Evolutionary conservation across 2,329 filamentous ascomycete genomes (phyloP), one percentile per base, ranked within the genome.

Genomic region (Orbilia brochopaga): DNA sequence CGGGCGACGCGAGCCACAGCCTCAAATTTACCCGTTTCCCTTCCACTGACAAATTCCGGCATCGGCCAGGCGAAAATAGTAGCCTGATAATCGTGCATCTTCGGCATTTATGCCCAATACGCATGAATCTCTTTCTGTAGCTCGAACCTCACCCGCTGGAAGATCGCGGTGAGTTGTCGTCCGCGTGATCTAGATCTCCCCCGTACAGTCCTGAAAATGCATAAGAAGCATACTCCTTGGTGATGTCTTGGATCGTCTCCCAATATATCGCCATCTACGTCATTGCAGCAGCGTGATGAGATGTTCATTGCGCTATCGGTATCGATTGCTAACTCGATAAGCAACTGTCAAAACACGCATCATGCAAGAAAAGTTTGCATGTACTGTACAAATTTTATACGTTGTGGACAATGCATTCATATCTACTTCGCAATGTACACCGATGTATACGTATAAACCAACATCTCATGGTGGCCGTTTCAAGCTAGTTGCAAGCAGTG

Each of bases 231-330:
- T n/a, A n/a, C n/a, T 32, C 3, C 27, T 32, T 32, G 27, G n/a
- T n/a, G n/a, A n/a, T 32, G 4, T 32, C 27, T 8, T 8, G 27
- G 27, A 32, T 32, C 13, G 51, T 57, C 21, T 37, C 32, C 23
- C 11, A 23, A 13, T 15, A 10, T 13, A 13, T 56, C 8, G 53
- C 50, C 51, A 64, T 70, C 51, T 72, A 72, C 67, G 60, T 72
- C 67, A 72, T 72, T 54, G 35, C 35, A 48, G 40, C 60, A 35
- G 56, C 32, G 60, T 72, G 67, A 72, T 72, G 67, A 72, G 60
- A 72, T 72, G 67, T 64, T 55, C 60, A 57, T 56, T 57, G 32
- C 51, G 42, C 40, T 37, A 56, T 56, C 48, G 48, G 35, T 23
- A 24, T 19, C 44, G 19, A 19, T 48, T 17, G 21, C 21, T 15